Percentiles rank a stretch among this genome's conserved stretches.
These are phyloP conservation scores for Ophiostoma tasmaniense DNA, from an alignment of 2,329 filamentous ascomycete genomes.

Conservation along the genomic window DNA sequence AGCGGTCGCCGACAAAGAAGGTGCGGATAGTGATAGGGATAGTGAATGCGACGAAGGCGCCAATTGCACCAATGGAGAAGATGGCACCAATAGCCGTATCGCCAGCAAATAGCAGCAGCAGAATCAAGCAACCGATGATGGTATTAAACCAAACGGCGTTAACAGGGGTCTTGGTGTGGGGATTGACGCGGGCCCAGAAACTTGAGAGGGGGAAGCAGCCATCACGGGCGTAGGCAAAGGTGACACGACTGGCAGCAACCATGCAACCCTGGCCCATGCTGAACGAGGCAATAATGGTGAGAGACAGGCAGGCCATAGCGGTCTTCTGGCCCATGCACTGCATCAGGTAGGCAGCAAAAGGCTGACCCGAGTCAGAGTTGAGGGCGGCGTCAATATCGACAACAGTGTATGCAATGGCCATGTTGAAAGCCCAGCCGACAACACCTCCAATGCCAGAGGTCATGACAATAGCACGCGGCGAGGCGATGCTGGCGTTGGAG, in stretches of 20 bases:
- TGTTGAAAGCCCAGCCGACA: conserved; percentile 64
- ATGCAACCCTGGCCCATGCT: conserved; percentile 67
- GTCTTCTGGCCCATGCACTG: conserved; percentile 54
- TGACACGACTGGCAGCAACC: conserved; percentile 56
- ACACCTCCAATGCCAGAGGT: conserved; percentile 58
- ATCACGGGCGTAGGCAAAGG: conserved; percentile 65
- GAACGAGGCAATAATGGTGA: conserved; percentile 62
- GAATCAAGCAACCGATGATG: conserved; percentile 48
- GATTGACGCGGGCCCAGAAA: conserved; percentile 53
- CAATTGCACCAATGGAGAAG: conserved; percentile 62
- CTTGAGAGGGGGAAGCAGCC: conserved; percentile 56
- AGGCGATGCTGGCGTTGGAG: conserved; percentile 61
- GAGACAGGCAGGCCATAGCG: conserved; percentile 52
- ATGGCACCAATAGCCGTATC: conserved; percentile 55
- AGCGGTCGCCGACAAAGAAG: conserved; percentile 52
- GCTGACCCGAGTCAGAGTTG: conserved; percentile 55
- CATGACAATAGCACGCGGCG: conserved; percentile 62
- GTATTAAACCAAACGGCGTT: conserved; percentile 63
- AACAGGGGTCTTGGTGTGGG: conserved; percentile 54
- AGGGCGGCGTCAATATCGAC: conserved; percentile 52
- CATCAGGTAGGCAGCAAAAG: conserved; percentile 61
- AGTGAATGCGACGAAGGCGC: conserved; percentile 54
- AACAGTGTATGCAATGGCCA: conserved; percentile 65
- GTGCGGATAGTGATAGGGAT: conserved; percentile 51
- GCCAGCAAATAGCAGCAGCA: conserved; percentile 58